Conservation (phyloP, 805 yeast genomes). For the Ogataea thermomethanolica region DNA sequence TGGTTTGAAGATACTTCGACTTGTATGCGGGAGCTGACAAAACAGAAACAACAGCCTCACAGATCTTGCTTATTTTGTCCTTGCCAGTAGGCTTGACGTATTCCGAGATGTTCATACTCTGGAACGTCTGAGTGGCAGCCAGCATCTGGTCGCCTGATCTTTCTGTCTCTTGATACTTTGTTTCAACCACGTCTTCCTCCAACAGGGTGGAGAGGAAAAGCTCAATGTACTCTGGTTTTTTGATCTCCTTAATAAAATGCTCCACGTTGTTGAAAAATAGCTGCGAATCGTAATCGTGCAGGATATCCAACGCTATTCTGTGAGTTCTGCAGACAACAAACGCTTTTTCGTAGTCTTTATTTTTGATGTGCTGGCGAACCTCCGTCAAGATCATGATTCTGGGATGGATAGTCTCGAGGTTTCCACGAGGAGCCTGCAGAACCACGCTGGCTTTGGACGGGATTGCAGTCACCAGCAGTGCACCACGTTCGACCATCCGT, state of each 20-base stretch:
- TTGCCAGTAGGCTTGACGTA: conserved; percentile 19
- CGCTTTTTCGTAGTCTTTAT: conserved; percentile 62
- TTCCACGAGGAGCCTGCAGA: conserved; percentile 94
- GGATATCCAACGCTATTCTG: conserved; percentile 83
- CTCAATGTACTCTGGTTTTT: conserved; percentile 72
- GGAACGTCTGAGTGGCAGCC: not conserved
- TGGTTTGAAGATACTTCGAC: conserved; percentile 63
- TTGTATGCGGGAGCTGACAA: conserved; percentile 50
- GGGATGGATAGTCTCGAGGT: conserved; percentile 89
- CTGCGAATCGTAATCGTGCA: conserved; percentile 82
- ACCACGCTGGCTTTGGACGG: conserved; percentile 82
- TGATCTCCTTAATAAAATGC: conserved; percentile 65
- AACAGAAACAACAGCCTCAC: conserved; percentile 63
- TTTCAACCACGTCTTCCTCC: conserved; percentile 78
- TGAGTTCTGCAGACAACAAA: conserved; percentile 83
- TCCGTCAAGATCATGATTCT: conserved; percentile 86
- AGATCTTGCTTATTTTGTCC: conserved; percentile 67
- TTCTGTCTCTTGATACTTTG: conserved; percentile 77
- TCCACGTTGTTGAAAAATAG: conserved; percentile 63
- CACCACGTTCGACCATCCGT: conserved; percentile 88
- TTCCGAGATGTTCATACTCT: not conserved
- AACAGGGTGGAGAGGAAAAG: conserved; percentile 80
- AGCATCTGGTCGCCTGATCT: not conserved
- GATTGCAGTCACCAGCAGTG: conserved; percentile 72
- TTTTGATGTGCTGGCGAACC: conserved; percentile 66